phyloP scores from a whole-genome alignment of 805 yeast genomes.

The Kluyveromyces lactis region DNA sequence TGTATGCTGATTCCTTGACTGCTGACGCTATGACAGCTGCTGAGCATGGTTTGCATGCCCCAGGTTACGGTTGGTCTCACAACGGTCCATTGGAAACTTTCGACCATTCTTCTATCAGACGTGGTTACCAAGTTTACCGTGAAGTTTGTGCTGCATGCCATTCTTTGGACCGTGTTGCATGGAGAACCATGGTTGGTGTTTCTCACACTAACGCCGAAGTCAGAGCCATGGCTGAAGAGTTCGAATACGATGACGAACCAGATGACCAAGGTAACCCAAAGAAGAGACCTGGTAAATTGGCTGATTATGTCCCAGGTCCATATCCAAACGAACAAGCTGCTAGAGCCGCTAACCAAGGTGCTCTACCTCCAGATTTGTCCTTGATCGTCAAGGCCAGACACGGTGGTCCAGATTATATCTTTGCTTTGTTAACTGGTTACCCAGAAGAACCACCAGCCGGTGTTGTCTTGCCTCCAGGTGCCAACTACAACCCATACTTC shows the following conservation, averaged over 20 bases:
- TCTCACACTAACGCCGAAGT: slow-evolving; percentile 88
- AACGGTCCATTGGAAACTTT: slow-evolving; percentile 84
- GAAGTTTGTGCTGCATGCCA: slow-evolving; percentile 99
- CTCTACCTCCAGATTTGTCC: slow-evolving; percentile 95
- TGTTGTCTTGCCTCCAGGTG: slow-evolving; percentile 82
- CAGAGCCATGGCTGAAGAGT: slow-evolving; percentile 88
- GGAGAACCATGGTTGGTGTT: slow-evolving; percentile 98
- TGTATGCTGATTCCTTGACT: slow-evolving; percentile 76
- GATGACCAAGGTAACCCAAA: slow-evolving; percentile 97
- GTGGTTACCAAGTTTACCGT: slow-evolving; percentile 98
- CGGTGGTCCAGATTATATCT: slow-evolving; percentile 94
- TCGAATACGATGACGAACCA: slow-evolving; percentile 97
- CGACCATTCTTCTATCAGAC: slow-evolving; percentile 93
- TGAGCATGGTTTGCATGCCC: slow-evolving; percentile 97
- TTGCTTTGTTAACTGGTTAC: slow-evolving; percentile 92
- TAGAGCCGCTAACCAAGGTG: slow-evolving; percentile 99
- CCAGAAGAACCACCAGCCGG: slow-evolving; percentile 99
- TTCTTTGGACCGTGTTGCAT: slow-evolving; percentile 91
- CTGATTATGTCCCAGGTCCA: slow-evolving; percentile 92
- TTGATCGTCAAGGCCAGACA: slow-evolving; percentile 98
- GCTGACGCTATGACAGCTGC: slow-evolving; percentile 98
- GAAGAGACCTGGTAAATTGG: slow-evolving; percentile 96
- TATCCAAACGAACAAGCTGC: slow-evolving; percentile 98
- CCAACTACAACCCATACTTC: slow-evolving; percentile 99
- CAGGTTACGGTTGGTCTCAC: slow-evolving; percentile 89